Evolutionary conservation across 768 basidiomycete genomes (phyloP), one percentile per base, ranked within the genome.

Genomic region (Neoboletus magnificus): DNA sequence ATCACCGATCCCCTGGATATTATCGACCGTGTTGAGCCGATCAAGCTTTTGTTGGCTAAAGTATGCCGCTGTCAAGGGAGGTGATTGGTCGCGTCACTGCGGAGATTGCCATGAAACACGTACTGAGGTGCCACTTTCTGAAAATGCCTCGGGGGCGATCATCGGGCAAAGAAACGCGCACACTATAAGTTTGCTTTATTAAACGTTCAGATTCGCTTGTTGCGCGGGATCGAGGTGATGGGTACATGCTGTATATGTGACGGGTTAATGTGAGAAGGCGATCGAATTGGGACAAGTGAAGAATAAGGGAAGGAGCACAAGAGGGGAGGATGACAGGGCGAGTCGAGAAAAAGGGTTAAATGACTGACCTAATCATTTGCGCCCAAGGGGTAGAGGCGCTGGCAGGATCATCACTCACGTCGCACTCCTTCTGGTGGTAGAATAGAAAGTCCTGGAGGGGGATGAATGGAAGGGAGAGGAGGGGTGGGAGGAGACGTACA

Each of bases 21-120:
- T 80, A 68, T 90, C 88, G 48, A 91, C 82, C 36, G 87, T 90
- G 59, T 79, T 77, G 40, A 92, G 81, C 52, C 78, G 77, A 66
- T 89, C 86, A 56, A 91, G 74, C 53, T 80, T 86, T 64, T 83
- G 83, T 64, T 89, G 89, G 62, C 86, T 90, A 70, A 90, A 92
- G 76, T 92, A 92, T 45, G 90, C 89, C 57, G 90, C 90, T 92
- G 66, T 35, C 54, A 53, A 50, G 51, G 25, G 44, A 41, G 44
- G 51, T 41, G 48, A 53, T 63, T 50, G 53, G 47, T 44, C 32
- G 47, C 13, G 52, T 46, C 50, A 35, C 57, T 61, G 49, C 68
- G 71, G 68, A 62, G 67, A 71, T 69, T 62, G 62, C 60, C 60
- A 62, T 66, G 55, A 68, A 66, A 68, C 55, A 74, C 78, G 55